phyloP scores from a whole-genome alignment of 257 asterid species.

The Nicotiana sylvestris region DNA sequence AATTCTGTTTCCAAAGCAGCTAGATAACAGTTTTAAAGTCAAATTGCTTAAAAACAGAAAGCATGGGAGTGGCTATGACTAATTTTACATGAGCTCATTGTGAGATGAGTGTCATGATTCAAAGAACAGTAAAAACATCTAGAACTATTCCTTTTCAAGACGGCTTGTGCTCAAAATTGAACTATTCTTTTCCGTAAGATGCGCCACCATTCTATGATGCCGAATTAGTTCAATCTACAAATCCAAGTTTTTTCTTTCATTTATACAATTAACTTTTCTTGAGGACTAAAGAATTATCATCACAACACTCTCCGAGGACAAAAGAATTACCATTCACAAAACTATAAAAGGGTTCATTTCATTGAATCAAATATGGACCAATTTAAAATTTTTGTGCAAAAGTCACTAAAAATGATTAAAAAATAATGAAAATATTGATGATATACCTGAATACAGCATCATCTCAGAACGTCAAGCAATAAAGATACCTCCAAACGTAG shows the following conservation, averaged over 20 bases:
- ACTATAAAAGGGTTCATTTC: background rate
- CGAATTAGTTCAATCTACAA: too few relatives aligned
- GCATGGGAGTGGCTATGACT: too few relatives aligned
- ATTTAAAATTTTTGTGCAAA: background rate
- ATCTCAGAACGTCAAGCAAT: constrained; percentile 18
- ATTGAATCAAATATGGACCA: background rate
- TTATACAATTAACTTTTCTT: background rate
- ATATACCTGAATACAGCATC: background rate
- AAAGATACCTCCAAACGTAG: background rate
- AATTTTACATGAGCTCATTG: too few relatives aligned
- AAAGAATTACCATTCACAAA: background rate
- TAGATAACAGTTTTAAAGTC: background rate
- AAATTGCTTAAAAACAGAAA: too few relatives aligned
- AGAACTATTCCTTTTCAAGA: background rate
- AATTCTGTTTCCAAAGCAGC: background rate
- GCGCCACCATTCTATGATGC: too few relatives aligned
- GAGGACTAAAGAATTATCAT: background rate
- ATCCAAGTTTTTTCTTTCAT: too few relatives aligned
- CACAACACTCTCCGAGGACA: too few relatives aligned
- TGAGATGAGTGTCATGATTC: too few relatives aligned
- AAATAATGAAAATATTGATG: background rate
- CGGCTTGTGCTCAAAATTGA: background rate
- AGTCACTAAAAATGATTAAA: background rate
- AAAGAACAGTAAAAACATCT: too few relatives aligned
- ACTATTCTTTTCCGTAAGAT: too few relatives aligned